Conservation (phyloP, 2,329 filamentous ascomycete genomes). For the Calonectria hawksworthii region DNA sequence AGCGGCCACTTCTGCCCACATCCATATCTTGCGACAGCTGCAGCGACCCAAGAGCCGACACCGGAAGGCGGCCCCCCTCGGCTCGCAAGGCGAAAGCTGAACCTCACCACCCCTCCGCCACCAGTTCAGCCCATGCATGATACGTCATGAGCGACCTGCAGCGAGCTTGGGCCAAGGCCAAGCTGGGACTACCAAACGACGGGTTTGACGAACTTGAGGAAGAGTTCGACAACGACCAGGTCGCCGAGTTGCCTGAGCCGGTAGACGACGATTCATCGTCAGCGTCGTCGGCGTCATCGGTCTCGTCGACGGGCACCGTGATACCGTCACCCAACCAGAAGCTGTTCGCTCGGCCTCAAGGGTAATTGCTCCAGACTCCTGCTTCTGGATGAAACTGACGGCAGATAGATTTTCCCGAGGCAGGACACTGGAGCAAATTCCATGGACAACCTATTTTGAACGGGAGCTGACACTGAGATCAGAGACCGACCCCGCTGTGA, state of each 20-base stretch:
- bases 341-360: slow-evolving; percentile 78
- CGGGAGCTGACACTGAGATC: slow-evolving; percentile 83
- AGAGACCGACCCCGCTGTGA: slow-evolving; percentile 62
- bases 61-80: slow-evolving; percentile 5
- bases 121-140: slow-evolving; percentile 33
- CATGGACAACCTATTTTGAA: slow-evolving; percentile 93
- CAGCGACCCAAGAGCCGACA: slow-evolving; percentile 8
- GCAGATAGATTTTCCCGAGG: slow-evolving; percentile 61
- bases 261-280: slow-evolving; percentile 77
- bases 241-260: slow-evolving; percentile 60
- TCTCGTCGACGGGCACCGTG: slow-evolving; percentile 93
- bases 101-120: slow-evolving; percentile 33
- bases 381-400: slow-evolving; percentile 41
- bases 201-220: slow-evolving; percentile 67
- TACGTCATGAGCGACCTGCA: slow-evolving; percentile 83
- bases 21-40: background rate
- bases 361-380: slow-evolving; percentile 59
- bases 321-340: slow-evolving; percentile 82
- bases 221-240: slow-evolving; percentile 62
- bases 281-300: slow-evolving; percentile 83
- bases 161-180: slow-evolving; percentile 82
- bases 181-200: slow-evolving; percentile 71
- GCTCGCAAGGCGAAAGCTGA: slow-evolving; percentile 26
- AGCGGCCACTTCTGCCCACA: background rate
- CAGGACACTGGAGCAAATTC: slow-evolving; percentile 74